Percentiles rank a stretch among this genome's conserved stretches.
These are phyloP conservation scores for Cladosporium sp. DNA, from an alignment of 2,329 filamentous ascomycete genomes.

Conservation along the genomic window DNA sequence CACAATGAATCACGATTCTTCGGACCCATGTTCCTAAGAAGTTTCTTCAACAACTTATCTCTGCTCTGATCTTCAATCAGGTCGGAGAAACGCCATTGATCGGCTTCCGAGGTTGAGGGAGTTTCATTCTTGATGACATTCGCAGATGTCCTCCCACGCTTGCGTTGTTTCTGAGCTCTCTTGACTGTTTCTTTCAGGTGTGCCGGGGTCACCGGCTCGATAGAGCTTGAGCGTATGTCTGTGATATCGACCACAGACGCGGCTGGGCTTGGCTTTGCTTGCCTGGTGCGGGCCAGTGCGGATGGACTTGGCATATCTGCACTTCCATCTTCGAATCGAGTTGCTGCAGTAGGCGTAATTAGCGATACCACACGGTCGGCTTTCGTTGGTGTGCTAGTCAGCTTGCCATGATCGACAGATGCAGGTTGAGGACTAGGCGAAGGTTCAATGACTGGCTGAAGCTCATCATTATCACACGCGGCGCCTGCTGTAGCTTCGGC, in stretches of 20 bases:
- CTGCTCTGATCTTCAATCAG: conserved; percentile 39
- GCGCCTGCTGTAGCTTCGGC: neutral
- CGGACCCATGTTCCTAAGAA: conserved; percentile 30
- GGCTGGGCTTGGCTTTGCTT: neutral
- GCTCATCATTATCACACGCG: neutral
- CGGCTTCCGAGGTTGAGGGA: conserved; percentile 21
- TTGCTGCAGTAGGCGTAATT: neutral
- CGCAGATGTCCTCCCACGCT: neutral
- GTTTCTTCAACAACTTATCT: conserved; percentile 42
- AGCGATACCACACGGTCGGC: neutral
- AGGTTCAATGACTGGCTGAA: neutral
- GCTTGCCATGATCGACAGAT: neutral
- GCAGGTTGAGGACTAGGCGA: neutral
- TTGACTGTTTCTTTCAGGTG: neutral
- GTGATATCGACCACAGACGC: neutral
- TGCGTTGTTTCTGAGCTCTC: neutral
- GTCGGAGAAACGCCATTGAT: conserved; percentile 31
- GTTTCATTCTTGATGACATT: neutral
- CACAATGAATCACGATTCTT: conserved; percentile 15
- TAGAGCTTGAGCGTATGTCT: neutral
- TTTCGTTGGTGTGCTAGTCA: neutral
- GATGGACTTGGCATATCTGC: neutral
- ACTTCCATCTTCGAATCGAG: neutral
- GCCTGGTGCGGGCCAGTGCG: neutral
- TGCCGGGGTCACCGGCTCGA: neutral